Conservation (phyloP, 495 filamentous ascomycete species). For the Aspergillus campestris region DNA sequence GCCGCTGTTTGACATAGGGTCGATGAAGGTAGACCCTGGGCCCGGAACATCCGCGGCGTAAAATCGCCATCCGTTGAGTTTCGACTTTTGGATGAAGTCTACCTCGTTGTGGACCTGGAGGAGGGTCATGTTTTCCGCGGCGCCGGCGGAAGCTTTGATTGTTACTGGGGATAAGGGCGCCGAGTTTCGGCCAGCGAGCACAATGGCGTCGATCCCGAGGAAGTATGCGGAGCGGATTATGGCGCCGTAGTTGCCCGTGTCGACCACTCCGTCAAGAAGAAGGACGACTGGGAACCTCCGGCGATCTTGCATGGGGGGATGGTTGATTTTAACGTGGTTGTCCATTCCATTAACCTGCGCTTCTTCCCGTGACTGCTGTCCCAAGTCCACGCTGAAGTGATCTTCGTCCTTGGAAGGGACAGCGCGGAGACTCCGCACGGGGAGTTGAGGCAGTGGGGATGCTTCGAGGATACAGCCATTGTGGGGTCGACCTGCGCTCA, state of each 20-base stretch:
- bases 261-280: slow-evolving; percentile 74
- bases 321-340: slow-evolving; percentile 27
- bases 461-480: slow-evolving; percentile 86
- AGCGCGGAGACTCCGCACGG: slow-evolving; percentile 50
- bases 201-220: slow-evolving; percentile 71
- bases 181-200: slow-evolving; percentile 56
- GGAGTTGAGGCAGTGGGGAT: slow-evolving; percentile 68
- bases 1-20: slow-evolving; percentile 4
- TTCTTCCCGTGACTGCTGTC: slow-evolving; percentile 66
- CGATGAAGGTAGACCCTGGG: slow-evolving; percentile 19
- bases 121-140: slow-evolving; percentile 67
- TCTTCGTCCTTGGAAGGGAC: slow-evolving; percentile 29
- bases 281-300: slow-evolving; percentile 66
- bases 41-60: slow-evolving; percentile 65
- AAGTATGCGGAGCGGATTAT: slow-evolving; percentile 82
- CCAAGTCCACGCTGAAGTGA: slow-evolving; percentile 50
- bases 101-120: slow-evolving; percentile 56
- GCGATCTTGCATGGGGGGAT: slow-evolving; percentile 13
- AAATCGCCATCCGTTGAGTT: slow-evolving; percentile 68
- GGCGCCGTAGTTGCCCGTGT: slow-evolving; percentile 83
- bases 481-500: slow-evolving; percentile 75
- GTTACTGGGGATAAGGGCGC: slow-evolving; percentile 66
- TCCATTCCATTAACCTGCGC: slow-evolving; percentile 56
- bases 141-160: slow-evolving; percentile 80
- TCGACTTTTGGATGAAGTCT: slow-evolving; percentile 59